Percentiles rank a stretch among this genome's conserved stretches.
phyloP scores from a whole-genome alignment of 2,329 filamentous ascomycete genomes.

The Huntiella abstrusa region DNA sequence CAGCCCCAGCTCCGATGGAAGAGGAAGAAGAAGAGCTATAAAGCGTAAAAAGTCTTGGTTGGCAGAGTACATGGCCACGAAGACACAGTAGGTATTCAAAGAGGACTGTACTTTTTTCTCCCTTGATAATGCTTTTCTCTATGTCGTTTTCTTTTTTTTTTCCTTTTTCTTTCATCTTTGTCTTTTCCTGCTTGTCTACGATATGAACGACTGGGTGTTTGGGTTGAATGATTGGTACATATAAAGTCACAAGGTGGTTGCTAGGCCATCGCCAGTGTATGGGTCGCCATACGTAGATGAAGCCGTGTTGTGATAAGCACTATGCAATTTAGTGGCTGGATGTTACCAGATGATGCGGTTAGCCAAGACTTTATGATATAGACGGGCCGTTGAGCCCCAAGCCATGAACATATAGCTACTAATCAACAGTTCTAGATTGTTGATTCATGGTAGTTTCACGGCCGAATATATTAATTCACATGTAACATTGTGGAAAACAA shows the following conservation, averaged over 20 bases:
- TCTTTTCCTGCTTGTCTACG: constrained; percentile 1
- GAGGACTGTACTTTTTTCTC: background rate
- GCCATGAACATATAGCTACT: no score
- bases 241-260: background rate
- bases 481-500: no score
- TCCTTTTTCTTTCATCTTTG: constrained; percentile 3
- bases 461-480: no score
- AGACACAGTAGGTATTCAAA: constrained; percentile 6
- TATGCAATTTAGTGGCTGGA: no score
- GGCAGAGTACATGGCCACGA: background rate
- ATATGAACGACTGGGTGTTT: no score
- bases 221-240: background rate
- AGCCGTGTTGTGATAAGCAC: no score
- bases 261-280: background rate
- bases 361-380: no score
- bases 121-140: constrained; percentile 4
- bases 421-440: no score
- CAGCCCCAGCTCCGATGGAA: constrained; percentile 9
- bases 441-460: no score
- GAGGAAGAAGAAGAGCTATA: constrained; percentile 12
- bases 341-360: no score
- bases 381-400: no score
- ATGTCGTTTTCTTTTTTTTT: constrained; percentile 2
- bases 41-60: background rate
- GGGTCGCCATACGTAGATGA: background rate